Base-by-base conservation (phyloP, 139 green algal species). In the Monoraphidium neglectum region DNA sequence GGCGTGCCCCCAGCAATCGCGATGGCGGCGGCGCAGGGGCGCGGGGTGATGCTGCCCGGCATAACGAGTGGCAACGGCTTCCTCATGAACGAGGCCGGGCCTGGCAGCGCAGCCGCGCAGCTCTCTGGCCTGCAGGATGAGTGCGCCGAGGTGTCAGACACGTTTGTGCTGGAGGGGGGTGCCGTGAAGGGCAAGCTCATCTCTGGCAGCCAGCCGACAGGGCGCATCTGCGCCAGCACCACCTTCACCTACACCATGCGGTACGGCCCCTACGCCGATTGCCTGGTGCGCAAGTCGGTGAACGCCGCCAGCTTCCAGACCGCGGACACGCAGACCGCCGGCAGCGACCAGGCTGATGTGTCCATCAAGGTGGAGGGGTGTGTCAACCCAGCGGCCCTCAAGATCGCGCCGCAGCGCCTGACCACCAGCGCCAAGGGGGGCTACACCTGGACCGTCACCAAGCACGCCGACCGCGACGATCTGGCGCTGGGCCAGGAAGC, bases 161-260 rank as follows among this genome's bases (percentile, higher is more conserved):
- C 33, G 21, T 80, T 80, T 70, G 37, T n/a, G 8, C 30, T n/a
- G 1, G 75, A 65, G 30, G 26, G 30, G 2, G 68, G 33, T 28
- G 61, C 57, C 15, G 35, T 57, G 0, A 68, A 38, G 16, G 75
- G 75, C 32, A 49, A 54, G 24, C 28, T 80, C 32, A 40, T 65
- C 3, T 54, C 65, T 32, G 75, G 75, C 26, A 59, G 28, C 21
- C 35, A 61, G 32, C 75, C 75, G 23, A 54, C 13, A 2, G 75
- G 75, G 38, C 37, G 35, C 28, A 80, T 80, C 66, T 80, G 75
- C 54, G 30, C 10, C 28, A 75, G 51, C 1, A 74, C 65, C 5
- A 75, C 53, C 30, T 80, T 80, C 43, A 69, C 56, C 8, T 80
- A 80, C 63, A 80, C 75, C 38, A 53, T 80, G 26, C 43, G 43